phyloP scores from a whole-genome alignment of 2,329 filamentous ascomycete species.

The Dactylonectria macrodidyma region DNA sequence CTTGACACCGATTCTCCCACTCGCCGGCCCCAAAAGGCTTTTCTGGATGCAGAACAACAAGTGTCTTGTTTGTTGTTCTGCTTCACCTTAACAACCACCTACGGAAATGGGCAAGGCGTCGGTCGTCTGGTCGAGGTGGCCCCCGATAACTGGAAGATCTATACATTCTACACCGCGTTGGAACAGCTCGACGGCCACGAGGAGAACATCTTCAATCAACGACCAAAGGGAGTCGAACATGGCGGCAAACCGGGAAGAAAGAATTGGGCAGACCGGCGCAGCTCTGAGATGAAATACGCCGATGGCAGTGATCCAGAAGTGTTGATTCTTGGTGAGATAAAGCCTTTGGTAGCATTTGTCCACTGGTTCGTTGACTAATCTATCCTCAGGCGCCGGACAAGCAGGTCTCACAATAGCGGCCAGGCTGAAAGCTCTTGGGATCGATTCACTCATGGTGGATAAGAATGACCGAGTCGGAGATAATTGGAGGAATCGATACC shows the following conservation, averaged over 20 bases:
- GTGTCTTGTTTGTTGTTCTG: constrained; percentile 71
- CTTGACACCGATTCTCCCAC: constrained; percentile 62
- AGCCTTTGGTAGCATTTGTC: neutral
- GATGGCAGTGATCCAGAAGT: constrained; percentile 67
- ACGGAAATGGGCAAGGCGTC: constrained; percentile 71
- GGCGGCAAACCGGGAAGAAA: constrained; percentile 65
- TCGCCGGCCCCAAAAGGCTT: constrained; percentile 58
- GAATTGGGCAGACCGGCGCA: constrained; percentile 73
- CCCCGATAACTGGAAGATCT: constrained; percentile 70
- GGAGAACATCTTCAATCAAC: constrained; percentile 61
- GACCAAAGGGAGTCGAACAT: constrained; percentile 72
- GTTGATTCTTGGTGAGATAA: constrained; percentile 70
- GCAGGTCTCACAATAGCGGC: constrained; percentile 71
- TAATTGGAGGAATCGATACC: constrained; percentile 75
- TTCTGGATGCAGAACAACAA: constrained; percentile 64
- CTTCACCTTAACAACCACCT: constrained; percentile 65
- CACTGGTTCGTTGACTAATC: neutral
- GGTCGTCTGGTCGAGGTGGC: constrained; percentile 62
- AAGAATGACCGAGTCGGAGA: constrained; percentile 71
- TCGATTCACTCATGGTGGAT: constrained; percentile 72
- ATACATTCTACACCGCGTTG: constrained; percentile 74
- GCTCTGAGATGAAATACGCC: constrained; percentile 61
- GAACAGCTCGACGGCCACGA: constrained; percentile 67
- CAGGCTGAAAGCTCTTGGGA: constrained; percentile 70
- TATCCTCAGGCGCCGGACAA: constrained; percentile 68